Evolutionary conservation across 129 eudicot genomes (phyloP).

Genomic region (Apium graveolens): DNA sequence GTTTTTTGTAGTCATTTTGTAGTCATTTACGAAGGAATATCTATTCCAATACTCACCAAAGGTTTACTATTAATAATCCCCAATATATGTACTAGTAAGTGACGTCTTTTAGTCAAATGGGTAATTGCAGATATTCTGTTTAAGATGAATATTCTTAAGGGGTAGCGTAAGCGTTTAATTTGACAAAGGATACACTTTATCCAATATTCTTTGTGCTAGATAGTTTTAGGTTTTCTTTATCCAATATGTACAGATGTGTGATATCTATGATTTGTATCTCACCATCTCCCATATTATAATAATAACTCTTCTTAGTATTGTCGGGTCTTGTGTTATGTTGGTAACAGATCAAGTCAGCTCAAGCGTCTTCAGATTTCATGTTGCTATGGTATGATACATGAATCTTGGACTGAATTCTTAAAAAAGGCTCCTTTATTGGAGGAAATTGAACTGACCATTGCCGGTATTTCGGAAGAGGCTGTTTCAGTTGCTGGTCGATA

Average conservation of each 20-base stretch:
- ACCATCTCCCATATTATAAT: neutral
- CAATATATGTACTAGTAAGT: neutral
- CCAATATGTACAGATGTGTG: neutral
- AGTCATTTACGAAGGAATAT: neutral
- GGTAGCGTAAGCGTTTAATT: neutral
- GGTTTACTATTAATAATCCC: neutral
- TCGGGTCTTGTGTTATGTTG: neutral
- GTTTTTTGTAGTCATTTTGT: neutral
- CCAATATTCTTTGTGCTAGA: neutral
- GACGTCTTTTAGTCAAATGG: neutral
- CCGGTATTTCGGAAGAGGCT: conserved; percentile 9
- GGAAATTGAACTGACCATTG: conserved; percentile 15
- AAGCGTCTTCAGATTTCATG: conserved; percentile 12
- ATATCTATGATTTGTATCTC: neutral
- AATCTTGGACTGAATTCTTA: conserved; percentile 11
- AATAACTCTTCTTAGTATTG: neutral
- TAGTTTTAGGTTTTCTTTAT: neutral
- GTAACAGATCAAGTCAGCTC: conserved; percentile 20
- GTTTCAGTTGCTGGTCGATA: conserved; percentile 4
- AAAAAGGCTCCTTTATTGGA: conserved; percentile 19
- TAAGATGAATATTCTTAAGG: neutral
- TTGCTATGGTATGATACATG: neutral
- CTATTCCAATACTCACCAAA: neutral
- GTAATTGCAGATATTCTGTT: neutral
- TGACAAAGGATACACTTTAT: neutral